phyloP scores from a whole-genome alignment of 805 yeast species.

The Grigorovia yakushimaensis region DNA sequence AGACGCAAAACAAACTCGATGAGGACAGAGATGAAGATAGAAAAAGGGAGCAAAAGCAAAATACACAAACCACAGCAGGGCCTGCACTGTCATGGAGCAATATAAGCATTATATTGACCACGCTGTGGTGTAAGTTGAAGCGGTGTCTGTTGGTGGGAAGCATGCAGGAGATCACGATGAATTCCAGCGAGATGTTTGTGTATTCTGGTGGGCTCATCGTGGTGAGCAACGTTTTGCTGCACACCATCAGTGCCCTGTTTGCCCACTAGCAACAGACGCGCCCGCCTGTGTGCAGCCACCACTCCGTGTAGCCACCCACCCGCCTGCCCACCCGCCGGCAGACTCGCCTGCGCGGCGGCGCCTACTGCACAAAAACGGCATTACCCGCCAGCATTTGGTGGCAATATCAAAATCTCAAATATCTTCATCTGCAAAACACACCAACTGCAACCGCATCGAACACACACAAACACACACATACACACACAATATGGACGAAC shows the following conservation, averaged over 20 bases:
- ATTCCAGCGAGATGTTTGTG: neutral
- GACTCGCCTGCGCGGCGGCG: neutral
- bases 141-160: neutral
- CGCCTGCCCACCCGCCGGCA: neutral
- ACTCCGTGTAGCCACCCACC: no score
- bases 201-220: neutral
- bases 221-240: neutral
- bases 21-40: neutral
- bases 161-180: neutral
- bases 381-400: neutral
- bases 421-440: neutral
- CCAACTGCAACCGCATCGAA: neutral
- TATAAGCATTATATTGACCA: neutral
- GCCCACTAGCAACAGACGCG: no score
- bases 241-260: neutral
- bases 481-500: constrained; percentile 43
- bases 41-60: neutral
- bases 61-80: neutral
- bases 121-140: neutral
- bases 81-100: neutral
- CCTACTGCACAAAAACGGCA: no score
- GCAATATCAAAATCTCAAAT: neutral
- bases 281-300: no score
- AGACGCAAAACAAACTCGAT: neutral
- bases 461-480: neutral